Evolutionary conservation across 2,329 filamentous ascomycete genomes (phyloP), one percentile per base, ranked within the genome.

Genomic region (Ophiostoma montium): DNA sequence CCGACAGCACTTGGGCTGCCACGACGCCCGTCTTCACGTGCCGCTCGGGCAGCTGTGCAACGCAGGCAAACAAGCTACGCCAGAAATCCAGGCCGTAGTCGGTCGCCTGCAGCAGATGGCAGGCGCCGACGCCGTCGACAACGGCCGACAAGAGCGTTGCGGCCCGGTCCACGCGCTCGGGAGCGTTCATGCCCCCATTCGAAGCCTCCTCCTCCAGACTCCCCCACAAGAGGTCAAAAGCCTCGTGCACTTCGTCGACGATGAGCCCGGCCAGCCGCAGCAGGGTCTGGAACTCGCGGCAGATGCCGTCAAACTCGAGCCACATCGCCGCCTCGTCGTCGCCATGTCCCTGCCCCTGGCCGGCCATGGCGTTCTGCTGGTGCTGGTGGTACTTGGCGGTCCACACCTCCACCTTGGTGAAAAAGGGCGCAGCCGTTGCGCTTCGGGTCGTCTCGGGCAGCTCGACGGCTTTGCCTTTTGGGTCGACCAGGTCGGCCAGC

Each of bases 221-320:
- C 0, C 23, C 42, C 46, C 52, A 52, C 0, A 56, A 16, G 0
- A 42, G 32, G 23, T 50, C 47, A n/a, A 56, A 36, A 0, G 38
- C 42, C 4, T 48, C 46, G 10, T n/a, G 19, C 3, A 45, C 41
- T 18, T 57, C 54, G 35, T 54, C 50, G 15, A 47, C 42, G 0
- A 50, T 48, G n/a, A 57, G 48, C 2, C 51, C 48, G 15, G 51
- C 54, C 8, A 53, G 45, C 5, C 47, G 16, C 32, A 57, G 39
- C 36, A 53, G 54, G 5, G 50, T 46, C 31, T 51, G 47, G n/a
- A 55, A 43, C 32, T 52, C 46, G 35, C 21, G 13, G 49, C 52
- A 52, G 11, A 54, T 33, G 18, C 44, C 41, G 15, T 48, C 35
- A 8, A 53, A 42, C 12, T 49, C 47, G 33, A 10, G 15, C 6